Evolutionary conservation across 164 flowering plant genomes (phyloP), one percentile per base, ranked within the genome.

Genomic region (Brasenia schreberi): DNA sequence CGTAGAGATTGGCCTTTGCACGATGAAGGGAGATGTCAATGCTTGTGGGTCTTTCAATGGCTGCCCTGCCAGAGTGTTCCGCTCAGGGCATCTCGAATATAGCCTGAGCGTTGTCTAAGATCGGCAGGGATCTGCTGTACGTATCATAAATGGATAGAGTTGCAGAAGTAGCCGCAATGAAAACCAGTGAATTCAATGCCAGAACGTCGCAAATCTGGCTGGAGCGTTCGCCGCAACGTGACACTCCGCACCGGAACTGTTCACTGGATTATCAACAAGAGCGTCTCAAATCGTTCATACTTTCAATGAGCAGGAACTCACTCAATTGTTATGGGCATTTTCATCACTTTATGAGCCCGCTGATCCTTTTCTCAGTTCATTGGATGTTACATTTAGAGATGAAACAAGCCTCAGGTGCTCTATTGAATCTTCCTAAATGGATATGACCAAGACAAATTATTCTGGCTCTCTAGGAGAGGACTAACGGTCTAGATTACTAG

Each of bases 221-320:
- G 99, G 99, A 59, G 93, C 99, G 58, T 94, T 91, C 77, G 97
- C 99, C 63, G 79, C 92, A n/a, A 92, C 91, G 99, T 81, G 78
- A 73, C 99, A 94, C 65, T 88, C 96, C 71, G 95, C 96, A 33
- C 85, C 94, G 1, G 78, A 81, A 18, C 89, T 94, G 60, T 94
- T 94, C 68, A 42, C 80, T 10, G 86, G 74, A 69, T 75, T 94
- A 62, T 78, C 94, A 33, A 80, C 77, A 63, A 85, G 96, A 68
- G 99, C 94, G 27, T 78, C 96, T 1, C 67, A 72, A 53, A 80
- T 95, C 66, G 65, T 88, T 74, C 76, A 75, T 66, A 84, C 87
- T 69, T 89, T 95, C 62, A 77, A 69, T 45, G 90, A 82, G 71
- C 96, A 88, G 78, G 99, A 92, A 78, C 78, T 95, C 73, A 85